phyloP scores from a whole-genome alignment of 2,329 filamentous ascomycete genomes.

The Fusarium sp. region DNA sequence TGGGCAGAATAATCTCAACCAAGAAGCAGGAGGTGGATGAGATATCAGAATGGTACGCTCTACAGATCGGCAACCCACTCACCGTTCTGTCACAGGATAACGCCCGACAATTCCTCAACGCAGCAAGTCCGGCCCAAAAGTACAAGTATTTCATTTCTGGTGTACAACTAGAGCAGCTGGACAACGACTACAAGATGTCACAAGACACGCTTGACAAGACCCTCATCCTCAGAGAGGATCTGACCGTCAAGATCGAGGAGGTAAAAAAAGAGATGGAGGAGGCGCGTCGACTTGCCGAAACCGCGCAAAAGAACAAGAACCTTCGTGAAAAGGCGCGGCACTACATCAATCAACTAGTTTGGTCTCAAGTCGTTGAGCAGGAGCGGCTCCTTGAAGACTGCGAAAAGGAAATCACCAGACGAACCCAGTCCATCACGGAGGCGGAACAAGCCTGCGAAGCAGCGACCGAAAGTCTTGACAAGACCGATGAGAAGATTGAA shows the following conservation, averaged over 20 bases:
- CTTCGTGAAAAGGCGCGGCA: conserved; percentile 72
- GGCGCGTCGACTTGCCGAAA: conserved; percentile 73
- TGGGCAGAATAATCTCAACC: conserved; percentile 78
- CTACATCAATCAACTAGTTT: conserved; percentile 78
- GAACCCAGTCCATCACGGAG: conserved; percentile 45
- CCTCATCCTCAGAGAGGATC: conserved; percentile 53
- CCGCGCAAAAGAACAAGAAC: conserved; percentile 74
- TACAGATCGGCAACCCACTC: conserved; percentile 97
- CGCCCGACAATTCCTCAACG: conserved; percentile 91
- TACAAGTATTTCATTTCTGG: conserved; percentile 98
- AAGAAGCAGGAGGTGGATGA: conserved; percentile 91
- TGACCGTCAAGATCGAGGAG: conserved; percentile 50
- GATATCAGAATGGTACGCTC: conserved; percentile 90
- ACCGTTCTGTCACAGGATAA: conserved; percentile 96
- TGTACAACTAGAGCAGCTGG: conserved; percentile 91
- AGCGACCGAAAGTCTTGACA: conserved; percentile 63
- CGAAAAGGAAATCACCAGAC: conserved; percentile 46
- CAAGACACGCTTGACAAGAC: conserved; percentile 81
- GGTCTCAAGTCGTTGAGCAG: conserved; percentile 85
- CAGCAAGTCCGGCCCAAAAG: conserved; percentile 84
- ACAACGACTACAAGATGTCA: conserved; percentile 89
- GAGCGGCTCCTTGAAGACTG: conserved; percentile 66
- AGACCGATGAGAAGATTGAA: conserved; percentile 60
- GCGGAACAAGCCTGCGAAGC: conserved; percentile 50
- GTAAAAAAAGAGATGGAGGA: conserved; percentile 63